Evolutionary conservation across 2,329 filamentous ascomycete species (phyloP), one percentile per base, ranked within the genome.

Genomic region (Alternaria alternata): DNA sequence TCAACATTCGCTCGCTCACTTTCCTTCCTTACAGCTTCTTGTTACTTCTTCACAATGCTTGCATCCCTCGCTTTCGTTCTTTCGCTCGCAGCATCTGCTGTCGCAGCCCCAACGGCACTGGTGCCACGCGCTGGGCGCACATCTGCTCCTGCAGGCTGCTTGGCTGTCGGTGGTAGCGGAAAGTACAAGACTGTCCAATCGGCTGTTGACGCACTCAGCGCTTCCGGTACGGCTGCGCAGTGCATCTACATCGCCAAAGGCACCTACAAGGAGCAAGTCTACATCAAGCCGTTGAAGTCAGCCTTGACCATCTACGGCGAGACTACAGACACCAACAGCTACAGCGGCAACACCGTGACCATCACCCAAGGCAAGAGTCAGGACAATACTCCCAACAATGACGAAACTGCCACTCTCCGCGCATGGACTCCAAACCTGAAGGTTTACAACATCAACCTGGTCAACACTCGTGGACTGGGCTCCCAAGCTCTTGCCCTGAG

Each of bases 241-340:
- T 86, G 83, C 69, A 87, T 91, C 76, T 90, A 90, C 78, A 85
- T 91, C 74, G 73, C 85, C 67, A 75, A 83, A 24, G 87, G 87
- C 8, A 87, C 85, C 36, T 89, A 90, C 81, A 78, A 76, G 3
- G 87, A 89, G 72, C 87, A 89, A 70, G 85, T 89, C 41, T 83
- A 82, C 66, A 80, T 89, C 43, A 75, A 81, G 3, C 63, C 75
- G 1, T 81, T 84, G 47, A 78, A 76, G 11, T 84, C 83, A 1
- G 75, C 81, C 41, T 78, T 89, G 41, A 85, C 82, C 47, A 82
- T 88, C 60, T 87, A 87, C 68, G 88, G 89, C 18, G 85, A 85
- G 69, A 89, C 88, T 1, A 81, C 86, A 62, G 84, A 84, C 46
- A 75, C 71, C 0, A 68, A 66, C 8, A 61, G 66, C 51, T 89